These are phyloP conservation scores for Elsinoe perseae DNA, from an alignment of 2,329 filamentous ascomycete genomes.

Conservation along the genomic window DNA sequence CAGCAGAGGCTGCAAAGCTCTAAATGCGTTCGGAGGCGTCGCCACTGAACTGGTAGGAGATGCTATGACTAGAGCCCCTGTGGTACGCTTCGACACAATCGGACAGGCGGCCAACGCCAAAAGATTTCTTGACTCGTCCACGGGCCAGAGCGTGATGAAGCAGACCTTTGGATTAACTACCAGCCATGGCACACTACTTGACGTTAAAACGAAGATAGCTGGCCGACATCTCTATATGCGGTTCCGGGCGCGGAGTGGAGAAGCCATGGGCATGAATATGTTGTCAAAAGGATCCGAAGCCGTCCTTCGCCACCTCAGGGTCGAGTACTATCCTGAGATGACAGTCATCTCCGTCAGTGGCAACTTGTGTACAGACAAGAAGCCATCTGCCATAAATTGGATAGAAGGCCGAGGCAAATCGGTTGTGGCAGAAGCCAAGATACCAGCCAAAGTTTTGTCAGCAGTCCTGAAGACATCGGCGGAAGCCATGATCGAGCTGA, in stretches of 20 bases:
- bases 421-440: slow-evolving; percentile 92
- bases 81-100: slow-evolving; percentile 83
- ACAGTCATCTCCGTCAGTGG: slow-evolving; percentile 85
- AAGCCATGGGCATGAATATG: slow-evolving; percentile 99
- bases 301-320: slow-evolving; percentile 80
- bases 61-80: slow-evolving; percentile 96
- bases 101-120: slow-evolving; percentile 87
- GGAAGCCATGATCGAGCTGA: slow-evolving; percentile 87
- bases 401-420: slow-evolving; percentile 96
- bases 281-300: slow-evolving; percentile 96
- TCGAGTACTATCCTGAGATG: slow-evolving; percentile 94
- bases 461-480: slow-evolving; percentile 89
- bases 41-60: slow-evolving; percentile 89
- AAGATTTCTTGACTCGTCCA: slow-evolving; percentile 89
- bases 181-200: slow-evolving; percentile 81
- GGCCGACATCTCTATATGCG: slow-evolving; percentile 94
- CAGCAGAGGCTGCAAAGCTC: slow-evolving; percentile 91
- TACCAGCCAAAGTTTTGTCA: slow-evolving; percentile 78
- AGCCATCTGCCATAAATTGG: slow-evolving; percentile 96
- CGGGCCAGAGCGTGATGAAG: slow-evolving; percentile 74
- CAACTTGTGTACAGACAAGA: slow-evolving; percentile 98
- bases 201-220: slow-evolving; percentile 85
- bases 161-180: slow-evolving; percentile 95
- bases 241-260: slow-evolving; percentile 97
- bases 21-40: slow-evolving; percentile 90